A percentile compares a stretch with the other conserved stretches of the same genome.
These are phyloP conservation scores for Corylus heterophylla DNA, from an alignment of 306 rosid genomes.

Conservation along the genomic window DNA sequence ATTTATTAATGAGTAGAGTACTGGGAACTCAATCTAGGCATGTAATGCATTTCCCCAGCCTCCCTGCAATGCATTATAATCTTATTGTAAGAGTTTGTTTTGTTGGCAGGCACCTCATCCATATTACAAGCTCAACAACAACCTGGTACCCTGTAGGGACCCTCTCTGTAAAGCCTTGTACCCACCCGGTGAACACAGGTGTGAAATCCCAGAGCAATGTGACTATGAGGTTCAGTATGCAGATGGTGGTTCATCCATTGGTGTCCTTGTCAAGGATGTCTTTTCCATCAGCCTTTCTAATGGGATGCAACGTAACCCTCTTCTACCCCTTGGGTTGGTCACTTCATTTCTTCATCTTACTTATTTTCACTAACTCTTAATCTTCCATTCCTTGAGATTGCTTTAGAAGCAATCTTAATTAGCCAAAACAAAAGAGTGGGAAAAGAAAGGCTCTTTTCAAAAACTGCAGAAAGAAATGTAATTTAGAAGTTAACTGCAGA, in stretches of 20 bases:
- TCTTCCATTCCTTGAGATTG: background rate
- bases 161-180: constrained; percentile 70
- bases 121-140: constrained; percentile 65
- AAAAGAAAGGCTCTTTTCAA: background rate
- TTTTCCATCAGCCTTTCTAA: constrained; percentile 64
- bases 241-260: constrained; percentile 81
- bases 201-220: constrained; percentile 72
- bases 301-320: constrained; percentile 59
- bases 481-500: too few species aligned
- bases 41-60: too few species aligned
- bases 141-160: constrained; percentile 71
- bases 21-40: too few species aligned
- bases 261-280: constrained; percentile 73
- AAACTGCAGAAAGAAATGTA: too few species aligned
- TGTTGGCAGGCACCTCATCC: constrained; percentile 76
- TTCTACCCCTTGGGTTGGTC: constrained; percentile 78
- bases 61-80: too few species aligned
- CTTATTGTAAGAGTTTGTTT: background rate
- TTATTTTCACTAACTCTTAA: background rate
- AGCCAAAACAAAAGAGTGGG: too few species aligned
- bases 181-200: constrained; percentile 43
- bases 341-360: constrained; percentile 13
- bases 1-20: background rate
- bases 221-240: constrained; percentile 82
- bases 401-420: background rate